These are phyloP conservation scores for Plasmodium relictum DNA, from an alignment of 169 alveolate species.

Conservation along the genomic window DNA sequence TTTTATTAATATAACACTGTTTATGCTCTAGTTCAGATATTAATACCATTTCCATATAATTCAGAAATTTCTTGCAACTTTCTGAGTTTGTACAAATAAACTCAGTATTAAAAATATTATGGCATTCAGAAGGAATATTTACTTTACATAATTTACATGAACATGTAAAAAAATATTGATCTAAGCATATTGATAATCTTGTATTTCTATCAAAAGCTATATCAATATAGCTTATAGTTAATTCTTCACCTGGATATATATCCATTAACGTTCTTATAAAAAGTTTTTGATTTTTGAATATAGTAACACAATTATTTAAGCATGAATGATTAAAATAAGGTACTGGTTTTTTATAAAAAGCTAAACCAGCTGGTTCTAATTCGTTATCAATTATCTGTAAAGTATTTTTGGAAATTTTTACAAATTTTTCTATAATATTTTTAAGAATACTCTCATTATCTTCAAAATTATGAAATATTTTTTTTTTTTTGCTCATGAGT, in stretches of 20 bases:
- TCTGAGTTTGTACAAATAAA: constrained; percentile 62
- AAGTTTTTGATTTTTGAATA: constrained; percentile 51
- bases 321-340: constrained; percentile 74
- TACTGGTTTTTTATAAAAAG: constrained; percentile 53
- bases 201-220: constrained; percentile 60
- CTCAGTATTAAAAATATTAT: constrained; percentile 51
- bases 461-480: constrained; percentile 40
- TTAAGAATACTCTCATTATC: constrained; percentile 63
- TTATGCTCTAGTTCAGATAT: constrained; percentile 61
- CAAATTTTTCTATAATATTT: constrained; percentile 58
- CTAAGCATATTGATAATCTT: constrained; percentile 50
- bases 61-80: constrained; percentile 59
- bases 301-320: constrained; percentile 68
- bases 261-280: constrained; percentile 54
- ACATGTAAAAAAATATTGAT: constrained; percentile 69
- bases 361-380: constrained; percentile 68
- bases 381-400: constrained; percentile 68
- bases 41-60: constrained; percentile 49
- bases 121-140: constrained; percentile 51
- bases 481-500: constrained; percentile 58
- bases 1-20: constrained; percentile 42
- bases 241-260: constrained; percentile 73
- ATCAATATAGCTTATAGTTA: constrained; percentile 57
- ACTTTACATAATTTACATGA: constrained; percentile 72
- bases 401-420: constrained; percentile 57